These are phyloP conservation scores for Clathrospora elynae DNA, from an alignment of 2,329 filamentous ascomycete species.

Conservation along the genomic window DNA sequence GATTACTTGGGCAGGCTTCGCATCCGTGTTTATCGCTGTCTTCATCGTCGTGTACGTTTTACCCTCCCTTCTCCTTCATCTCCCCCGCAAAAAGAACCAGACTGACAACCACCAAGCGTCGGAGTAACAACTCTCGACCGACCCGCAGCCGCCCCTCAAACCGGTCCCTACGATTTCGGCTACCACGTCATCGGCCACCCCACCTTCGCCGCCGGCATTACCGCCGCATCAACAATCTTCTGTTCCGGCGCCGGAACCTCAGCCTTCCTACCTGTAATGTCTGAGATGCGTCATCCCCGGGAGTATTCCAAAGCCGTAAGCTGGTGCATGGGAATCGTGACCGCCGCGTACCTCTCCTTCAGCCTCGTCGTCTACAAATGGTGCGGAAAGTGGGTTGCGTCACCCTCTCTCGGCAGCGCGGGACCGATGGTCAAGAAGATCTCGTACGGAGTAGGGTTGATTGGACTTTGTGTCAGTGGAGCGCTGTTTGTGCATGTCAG, in stretches of 20 bases:
- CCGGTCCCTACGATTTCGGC: slow-evolving; percentile 64
- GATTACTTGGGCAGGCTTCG: slow-evolving; percentile 66
- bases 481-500: slow-evolving; percentile 57
- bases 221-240: slow-evolving; percentile 62
- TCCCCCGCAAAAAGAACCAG: too few species aligned
- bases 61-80: slow-evolving; percentile 3
- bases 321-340: slow-evolving; percentile 63
- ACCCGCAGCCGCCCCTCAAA: slow-evolving; percentile 65
- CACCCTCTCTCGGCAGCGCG: slow-evolving; percentile 65
- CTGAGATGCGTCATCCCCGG: slow-evolving; percentile 64
- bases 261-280: slow-evolving; percentile 68
- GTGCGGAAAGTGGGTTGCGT: slow-evolving; percentile 67
- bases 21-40: slow-evolving; percentile 63
- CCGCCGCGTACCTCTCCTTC: slow-evolving; percentile 63
- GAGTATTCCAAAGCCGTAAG: slow-evolving; percentile 67
- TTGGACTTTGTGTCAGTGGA: slow-evolving; percentile 59
- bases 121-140: slow-evolving; percentile 63
- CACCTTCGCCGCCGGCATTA: slow-evolving; percentile 64
- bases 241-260: slow-evolving; percentile 64
- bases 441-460: slow-evolving; percentile 63
- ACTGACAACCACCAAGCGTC: slow-evolving; percentile 37
- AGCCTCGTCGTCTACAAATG: slow-evolving; percentile 65
- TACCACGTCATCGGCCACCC: slow-evolving; percentile 62
- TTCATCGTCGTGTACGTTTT: slow-evolving; percentile 57
- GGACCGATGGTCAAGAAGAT: slow-evolving; percentile 65